Evolutionary conservation across 192 early-diverging fungal genomes (phyloP), one percentile per base, ranked within the genome.

Genomic region (Ambispora gerdemannii): DNA sequence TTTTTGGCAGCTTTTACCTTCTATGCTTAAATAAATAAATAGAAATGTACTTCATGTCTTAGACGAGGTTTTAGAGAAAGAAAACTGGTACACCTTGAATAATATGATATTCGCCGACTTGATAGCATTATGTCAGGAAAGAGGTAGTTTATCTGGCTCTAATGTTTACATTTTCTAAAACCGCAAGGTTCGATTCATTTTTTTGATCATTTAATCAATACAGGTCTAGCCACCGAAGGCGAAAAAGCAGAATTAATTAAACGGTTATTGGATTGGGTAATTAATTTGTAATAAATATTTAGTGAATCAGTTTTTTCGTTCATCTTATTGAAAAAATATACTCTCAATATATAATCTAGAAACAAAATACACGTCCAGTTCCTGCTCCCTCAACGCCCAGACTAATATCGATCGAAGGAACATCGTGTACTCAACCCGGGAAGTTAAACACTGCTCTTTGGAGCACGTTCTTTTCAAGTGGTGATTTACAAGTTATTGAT

Each of bases 81-180:
- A 89, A 59, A 86, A 78, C 53, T 78, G 74, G 71, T 76, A 75
- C 22, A 83, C 89, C 3, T 77, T 91, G 15, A 83, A 85, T 74
- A 77, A 79, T 51, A 83, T 82, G 71, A 81, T 85, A 72, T 85
- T 87, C 64, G 90, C 87, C 7, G 90, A 91, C 67, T 67, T 91
- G 20, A 87, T 91, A 62, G 83, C 81, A 10, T 77, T 89, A 47
- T 91, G 90, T 69, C 86, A 87, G 62, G 88, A 90, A 59, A 73
- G 88, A 82, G 87, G 88, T 88, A 83, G 63, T 79, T 71, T 71
- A 28, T 25, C 17, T 32, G n/a, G n/a, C n/a, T n/a, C n/a, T n/a
- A n/a, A n/a, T n/a, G n/a, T n/a, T n/a, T n/a, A n/a, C n/a, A n/a
- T n/a, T n/a, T n/a, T n/a, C n/a, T n/a, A 34, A 60, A 19, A 27